Evolutionary conservation across 805 yeast species (phyloP).

Genomic region (Kurtzmaniella fragi): DNA sequence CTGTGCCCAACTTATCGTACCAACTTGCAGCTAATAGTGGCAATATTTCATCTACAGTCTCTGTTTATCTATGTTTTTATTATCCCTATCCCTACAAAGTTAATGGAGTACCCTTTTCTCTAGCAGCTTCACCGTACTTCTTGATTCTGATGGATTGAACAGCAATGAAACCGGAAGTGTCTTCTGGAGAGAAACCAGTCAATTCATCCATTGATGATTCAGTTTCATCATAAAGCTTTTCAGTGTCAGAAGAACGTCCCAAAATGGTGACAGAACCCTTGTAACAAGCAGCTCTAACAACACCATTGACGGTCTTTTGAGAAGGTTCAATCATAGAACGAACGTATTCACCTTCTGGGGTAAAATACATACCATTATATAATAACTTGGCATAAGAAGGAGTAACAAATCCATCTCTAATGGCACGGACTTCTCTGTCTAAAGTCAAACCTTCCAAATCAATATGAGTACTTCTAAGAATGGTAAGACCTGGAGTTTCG

Average conservation of each 20-base stretch:
- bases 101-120: conserved; percentile 63
- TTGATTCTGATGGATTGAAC: conserved; percentile 98
- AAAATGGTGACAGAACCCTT: conserved; percentile 81
- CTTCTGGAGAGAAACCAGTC: conserved; percentile 96
- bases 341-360: conserved; percentile 96
- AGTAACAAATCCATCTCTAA: conserved; percentile 95
- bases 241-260: conserved; percentile 94
- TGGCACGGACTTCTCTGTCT: conserved; percentile 95
- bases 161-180: conserved; percentile 94
- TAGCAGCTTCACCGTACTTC: conserved; percentile 94
- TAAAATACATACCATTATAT: conserved; percentile 96
- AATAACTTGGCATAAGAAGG: conserved; percentile 83
- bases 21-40: too few relatives aligned
- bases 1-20: too few relatives aligned
- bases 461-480: conserved; percentile 89
- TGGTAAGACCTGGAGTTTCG: conserved; percentile 97
- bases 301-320: conserved; percentile 92
- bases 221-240: conserved; percentile 94
- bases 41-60: too few relatives aligned
- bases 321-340: conserved; percentile 93
- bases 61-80: too few relatives aligned
- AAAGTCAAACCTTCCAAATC: conserved; percentile 95
- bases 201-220: conserved; percentile 99
- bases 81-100: conserved; percentile 25
- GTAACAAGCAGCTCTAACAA: conserved; percentile 88